phyloP scores from a whole-genome alignment of 805 yeast genomes.

The Candida ortonii region DNA sequence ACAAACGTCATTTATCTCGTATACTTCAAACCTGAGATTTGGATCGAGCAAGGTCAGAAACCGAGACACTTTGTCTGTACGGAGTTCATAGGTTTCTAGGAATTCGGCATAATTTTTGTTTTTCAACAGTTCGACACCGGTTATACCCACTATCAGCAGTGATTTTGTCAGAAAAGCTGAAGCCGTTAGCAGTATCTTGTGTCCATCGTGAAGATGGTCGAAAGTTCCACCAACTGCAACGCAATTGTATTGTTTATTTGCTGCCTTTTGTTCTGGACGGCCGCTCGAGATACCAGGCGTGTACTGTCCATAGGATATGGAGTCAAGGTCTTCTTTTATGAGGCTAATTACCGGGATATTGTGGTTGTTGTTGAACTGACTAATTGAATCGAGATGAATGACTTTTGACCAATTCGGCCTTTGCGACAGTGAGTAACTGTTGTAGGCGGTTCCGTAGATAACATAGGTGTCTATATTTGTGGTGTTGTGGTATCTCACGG shows the following conservation, averaged over 20 bases:
- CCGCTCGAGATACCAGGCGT: no score
- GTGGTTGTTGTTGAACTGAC: no score
- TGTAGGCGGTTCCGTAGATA: conserved; percentile 12
- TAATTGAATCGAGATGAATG: no score
- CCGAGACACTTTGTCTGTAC: conserved; percentile 45
- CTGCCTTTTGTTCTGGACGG: neutral
- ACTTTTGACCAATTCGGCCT: no score
- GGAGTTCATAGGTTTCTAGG: conserved; percentile 53
- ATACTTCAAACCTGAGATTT: conserved; percentile 44
- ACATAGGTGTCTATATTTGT: conserved; percentile 7
- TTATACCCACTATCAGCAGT: conserved; percentile 74
- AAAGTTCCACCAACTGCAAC: conserved; percentile 92
- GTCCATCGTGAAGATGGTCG: conserved; percentile 96
- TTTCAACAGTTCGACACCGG: conserved; percentile 67
- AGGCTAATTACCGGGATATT: no score
- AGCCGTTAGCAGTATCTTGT: conserved; percentile 75
- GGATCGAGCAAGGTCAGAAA: conserved; percentile 55
- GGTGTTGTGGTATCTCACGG: conserved; percentile 14
- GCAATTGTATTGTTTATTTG: conserved; percentile 12
- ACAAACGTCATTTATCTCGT: conserved; percentile 76
- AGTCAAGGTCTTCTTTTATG: no score
- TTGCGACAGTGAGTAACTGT: no score
- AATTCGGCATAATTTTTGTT: conserved; percentile 72
- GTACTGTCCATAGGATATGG: no score
- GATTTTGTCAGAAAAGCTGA: conserved; percentile 58